Evolutionary conservation across 495 filamentous ascomycete genomes (phyloP), one percentile per base, ranked within the genome.

Genomic region (Acidomyces sp.): DNA sequence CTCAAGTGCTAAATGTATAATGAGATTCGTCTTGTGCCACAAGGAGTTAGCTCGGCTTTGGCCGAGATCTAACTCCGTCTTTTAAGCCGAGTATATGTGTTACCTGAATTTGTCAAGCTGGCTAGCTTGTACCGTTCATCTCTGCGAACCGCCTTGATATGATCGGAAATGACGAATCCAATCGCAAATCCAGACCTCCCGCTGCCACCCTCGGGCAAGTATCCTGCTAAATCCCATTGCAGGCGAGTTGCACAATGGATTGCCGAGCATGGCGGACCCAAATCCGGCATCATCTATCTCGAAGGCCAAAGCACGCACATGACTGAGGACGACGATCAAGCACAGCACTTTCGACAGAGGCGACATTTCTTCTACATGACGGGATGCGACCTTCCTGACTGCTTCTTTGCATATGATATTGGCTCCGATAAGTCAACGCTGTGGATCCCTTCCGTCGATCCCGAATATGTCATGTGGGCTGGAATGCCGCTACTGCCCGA

Each of bases 291-390:
- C 3, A 70, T 97, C 30, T 97, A 94, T 59, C 72, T 97, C 36
- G 86, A 96, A 67, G 81, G 77, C 29, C 78, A 85, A 51, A 75
- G 77, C 57, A 84, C 77, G 45, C 45, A 49, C 45, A 49, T 62
- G 53, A 45, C 55, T 11, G 59, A 62, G 58, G 86, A 94, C 62
- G 80, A 78, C 56, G 86, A 94, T 53, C 75, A 80, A 61, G 60
- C 74, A 3, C 66, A 74, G 56, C 82, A 73, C 0, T 92, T 92
- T 51, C 69, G 82, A 48, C 92, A 99, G 62, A 80, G 87, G 51
- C 80, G 92, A 37, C 77, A 73, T 52, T 96, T 99, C 67, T 94
- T 81, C 74, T 96, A 99, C 62, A 68, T 99, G 19, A 84, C 84
- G 12, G 92, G 92, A 51, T 93, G 84, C 58, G 63, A 74, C 21